Evolutionary conservation across 805 yeast species (phyloP), one percentile per base, ranked within the genome.

Genomic region (Dipodascopsis uninucleata): DNA sequence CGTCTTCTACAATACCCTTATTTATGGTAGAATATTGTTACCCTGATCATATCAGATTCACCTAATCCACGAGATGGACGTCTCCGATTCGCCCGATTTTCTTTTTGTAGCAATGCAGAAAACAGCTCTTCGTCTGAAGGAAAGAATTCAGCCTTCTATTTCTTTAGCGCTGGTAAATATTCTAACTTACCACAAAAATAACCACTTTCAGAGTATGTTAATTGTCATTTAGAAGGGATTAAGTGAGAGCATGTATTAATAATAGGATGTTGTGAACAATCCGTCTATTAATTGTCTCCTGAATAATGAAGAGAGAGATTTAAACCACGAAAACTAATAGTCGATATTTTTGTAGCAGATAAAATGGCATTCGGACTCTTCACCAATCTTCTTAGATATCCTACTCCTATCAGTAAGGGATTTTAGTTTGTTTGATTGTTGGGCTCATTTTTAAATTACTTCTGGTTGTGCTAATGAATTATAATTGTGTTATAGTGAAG

Each of bases 401-500:
- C 62, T 29, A 59, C 62, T 45, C 62, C 62, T 21, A 48, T 59
- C 43, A 24, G 61, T 58, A 52, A 22, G 61, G 58, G 24, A 21
- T 31, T 28, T n/a, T 5, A 21, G 12, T n/a, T 3, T 10, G 24
- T 18, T n/a, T 10, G 28, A 23, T 18, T 41, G 22, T 18, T 35
- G 25, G 41, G n/a, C 14, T 31, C 6, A 33, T 8, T 12, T 24
- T 16, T 23, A 37, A 37, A 37, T 41, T 26, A 26, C 12, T 22
- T 8, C 26, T 21, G 20, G 12, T 14, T 28, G 20, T 7, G 40
- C 6, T 32, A 29, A 23, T 28, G 41, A 26, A 17, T 26, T 20
- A 34, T 47, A 41, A 39, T 43, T 47, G 52, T 47, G 35, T 36
- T 41, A 32, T 63, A 56, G 70, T 77, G 61, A 85, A 83, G 69